Evolutionary conservation across 1,139 yeast genomes (phyloP).

Genomic region (Taphrina betulina): DNA sequence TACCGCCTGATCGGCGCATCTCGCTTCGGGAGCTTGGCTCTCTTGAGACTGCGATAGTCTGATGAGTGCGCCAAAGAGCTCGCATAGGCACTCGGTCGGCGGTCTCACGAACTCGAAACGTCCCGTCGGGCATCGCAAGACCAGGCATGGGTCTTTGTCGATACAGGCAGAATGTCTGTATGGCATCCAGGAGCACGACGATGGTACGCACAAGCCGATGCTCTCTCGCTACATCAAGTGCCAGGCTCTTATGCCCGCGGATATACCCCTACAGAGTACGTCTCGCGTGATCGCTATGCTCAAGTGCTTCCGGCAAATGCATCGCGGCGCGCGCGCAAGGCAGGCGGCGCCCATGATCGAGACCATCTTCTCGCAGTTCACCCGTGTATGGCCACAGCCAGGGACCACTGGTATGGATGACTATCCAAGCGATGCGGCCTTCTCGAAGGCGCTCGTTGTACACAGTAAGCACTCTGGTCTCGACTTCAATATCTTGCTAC

Average conservation of each 20-base stretch:
- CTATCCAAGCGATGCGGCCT: neutral
- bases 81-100: neutral
- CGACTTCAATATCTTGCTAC: conserved; percentile 15
- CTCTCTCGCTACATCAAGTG: conserved; percentile 21
- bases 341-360: conserved; percentile 14
- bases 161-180: conserved; percentile 24
- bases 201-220: conserved; percentile 1
- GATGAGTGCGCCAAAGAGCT: too few relatives aligned
- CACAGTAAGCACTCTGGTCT: conserved; percentile 7
- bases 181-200: conserved; percentile 8
- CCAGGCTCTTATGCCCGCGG: conserved; percentile 10
- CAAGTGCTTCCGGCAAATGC: conserved; percentile 26
- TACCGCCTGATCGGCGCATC: too few relatives aligned
- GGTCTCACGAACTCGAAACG: neutral
- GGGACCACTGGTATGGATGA: neutral
- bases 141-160: neutral
- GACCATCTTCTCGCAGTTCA: conserved; percentile 17
- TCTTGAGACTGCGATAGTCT: too few relatives aligned
- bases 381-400: conserved; percentile 22
- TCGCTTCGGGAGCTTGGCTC: too few relatives aligned
- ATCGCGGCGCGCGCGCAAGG: conserved; percentile 2
- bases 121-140: too few relatives aligned
- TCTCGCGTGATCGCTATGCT: conserved; percentile 31
- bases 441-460: conserved; percentile 6
- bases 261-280: conserved; percentile 18